Conservation (phyloP, 257 asterid species). For the Penstemon eatonii region DNA sequence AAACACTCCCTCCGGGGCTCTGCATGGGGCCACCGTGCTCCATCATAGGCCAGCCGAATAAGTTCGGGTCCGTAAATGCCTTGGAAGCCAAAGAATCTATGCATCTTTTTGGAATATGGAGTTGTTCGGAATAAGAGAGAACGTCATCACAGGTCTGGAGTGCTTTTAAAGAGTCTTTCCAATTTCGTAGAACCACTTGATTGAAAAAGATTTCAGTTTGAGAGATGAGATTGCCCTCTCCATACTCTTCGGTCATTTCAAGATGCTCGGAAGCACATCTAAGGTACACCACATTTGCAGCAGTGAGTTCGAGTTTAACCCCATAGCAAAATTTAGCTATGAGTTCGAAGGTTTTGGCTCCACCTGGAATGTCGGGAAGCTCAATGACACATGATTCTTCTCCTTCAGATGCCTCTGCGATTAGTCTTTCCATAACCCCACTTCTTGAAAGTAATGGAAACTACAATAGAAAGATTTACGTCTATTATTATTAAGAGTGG, state of each 20-base stretch:
- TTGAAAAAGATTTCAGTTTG: conserved; percentile 77
- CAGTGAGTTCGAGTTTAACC: conserved; percentile 87
- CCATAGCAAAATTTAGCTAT: conserved; percentile 95
- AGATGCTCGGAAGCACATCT: conserved; percentile 90
- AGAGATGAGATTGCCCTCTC: conserved; percentile 80
- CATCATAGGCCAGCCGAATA: conserved; percentile 91
- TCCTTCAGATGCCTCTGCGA: conserved; percentile 69
- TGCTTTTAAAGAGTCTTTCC: conserved; percentile 89
- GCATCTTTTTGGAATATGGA: conserved; percentile 68
- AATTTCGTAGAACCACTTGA: conserved; percentile 65
- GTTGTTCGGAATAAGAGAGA: conserved; percentile 63
- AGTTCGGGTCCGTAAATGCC: conserved; percentile 76
- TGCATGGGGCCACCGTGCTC: conserved; percentile 98
- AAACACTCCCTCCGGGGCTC: conserved; percentile 92
- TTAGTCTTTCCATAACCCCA: conserved; percentile 83
- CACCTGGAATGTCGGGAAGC: conserved; percentile 78
- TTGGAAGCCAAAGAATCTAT: conserved; percentile 76
- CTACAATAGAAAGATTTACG: conserved; percentile 40
- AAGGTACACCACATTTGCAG: conserved; percentile 81
- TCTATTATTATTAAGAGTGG: neutral
- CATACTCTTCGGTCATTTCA: conserved; percentile 88
- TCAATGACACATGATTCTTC: conserved; percentile 60
- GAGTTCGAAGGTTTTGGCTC: conserved; percentile 84
- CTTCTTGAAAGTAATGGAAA: conserved; percentile 96
- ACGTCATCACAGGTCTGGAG: conserved; percentile 80